Evolutionary conservation across 2,329 filamentous ascomycete species (phyloP).

Genomic region (Fonsecaea nubica): DNA sequence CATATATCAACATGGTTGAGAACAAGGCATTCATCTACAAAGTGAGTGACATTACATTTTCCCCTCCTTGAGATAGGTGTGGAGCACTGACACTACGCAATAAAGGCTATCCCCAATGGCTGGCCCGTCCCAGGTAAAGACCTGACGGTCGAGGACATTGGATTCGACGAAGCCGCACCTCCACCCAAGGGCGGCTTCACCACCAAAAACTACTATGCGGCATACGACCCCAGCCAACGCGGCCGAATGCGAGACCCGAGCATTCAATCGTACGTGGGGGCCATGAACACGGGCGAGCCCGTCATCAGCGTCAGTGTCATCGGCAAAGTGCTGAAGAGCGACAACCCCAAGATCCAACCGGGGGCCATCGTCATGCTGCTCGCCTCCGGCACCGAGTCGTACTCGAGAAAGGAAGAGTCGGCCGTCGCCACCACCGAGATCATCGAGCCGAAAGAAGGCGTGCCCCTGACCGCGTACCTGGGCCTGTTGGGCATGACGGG

Average conservation of each 20-base stretch:
- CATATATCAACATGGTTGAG: conserved; percentile 41
- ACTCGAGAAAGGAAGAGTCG: conserved; percentile 61
- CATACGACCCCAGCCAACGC: conserved; percentile 79
- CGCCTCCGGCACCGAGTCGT: conserved; percentile 63
- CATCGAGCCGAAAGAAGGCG: conserved; percentile 57
- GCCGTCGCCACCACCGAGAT: conserved; percentile 43
- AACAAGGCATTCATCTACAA: conserved; percentile 83
- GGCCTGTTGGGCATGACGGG: conserved; percentile 75
- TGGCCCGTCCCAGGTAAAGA: conserved; percentile 74
- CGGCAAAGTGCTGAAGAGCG: conserved; percentile 70
- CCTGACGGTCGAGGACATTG: conserved; percentile 68
- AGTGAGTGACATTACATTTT: neutral
- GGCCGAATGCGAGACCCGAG: conserved; percentile 70
- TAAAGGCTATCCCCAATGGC: conserved; percentile 63
- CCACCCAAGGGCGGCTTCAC: conserved; percentile 66
- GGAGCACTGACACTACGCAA: neutral
- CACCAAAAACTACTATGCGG: conserved; percentile 70
- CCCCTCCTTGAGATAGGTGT: neutral
- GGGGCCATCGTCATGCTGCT: conserved; percentile 60
- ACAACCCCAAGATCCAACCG: conserved; percentile 62
- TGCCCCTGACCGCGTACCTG: conserved; percentile 69
- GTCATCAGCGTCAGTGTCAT: conserved; percentile 65
- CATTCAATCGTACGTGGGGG: conserved; percentile 67
- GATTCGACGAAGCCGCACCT: conserved; percentile 67
- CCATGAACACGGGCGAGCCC: conserved; percentile 65